phyloP scores from a whole-genome alignment of 352 stramenopile genomes.

The Globisporangium barbulae region DNA sequence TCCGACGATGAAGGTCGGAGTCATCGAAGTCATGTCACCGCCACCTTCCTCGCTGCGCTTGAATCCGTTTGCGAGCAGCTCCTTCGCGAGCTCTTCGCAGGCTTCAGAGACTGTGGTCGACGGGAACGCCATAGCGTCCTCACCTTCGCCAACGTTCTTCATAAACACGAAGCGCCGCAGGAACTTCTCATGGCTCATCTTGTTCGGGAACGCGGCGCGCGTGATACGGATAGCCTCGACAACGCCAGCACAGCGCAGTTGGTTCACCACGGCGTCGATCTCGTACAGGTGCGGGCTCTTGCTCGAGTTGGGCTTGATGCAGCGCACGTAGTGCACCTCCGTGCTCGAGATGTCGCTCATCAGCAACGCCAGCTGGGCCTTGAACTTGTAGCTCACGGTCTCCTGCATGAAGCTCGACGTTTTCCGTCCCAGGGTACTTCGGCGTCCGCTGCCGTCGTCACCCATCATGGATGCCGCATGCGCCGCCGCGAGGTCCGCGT shows the following conservation, averaged over 20 bases:
- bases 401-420: slow-evolving; percentile 86
- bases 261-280: slow-evolving; percentile 77
- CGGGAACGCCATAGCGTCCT: slow-evolving; percentile 14
- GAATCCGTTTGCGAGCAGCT: slow-evolving; percentile 50
- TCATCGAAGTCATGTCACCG: slow-evolving; percentile 27
- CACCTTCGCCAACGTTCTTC: slow-evolving; percentile 28
- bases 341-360: slow-evolving; percentile 87
- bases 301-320: slow-evolving; percentile 89
- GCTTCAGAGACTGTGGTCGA: slow-evolving; percentile 57
- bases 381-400: slow-evolving; percentile 90
- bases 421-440: slow-evolving; percentile 51
- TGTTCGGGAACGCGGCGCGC: slow-evolving; percentile 89
- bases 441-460: slow-evolving; percentile 20
- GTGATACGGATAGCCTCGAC: slow-evolving; percentile 91
- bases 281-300: slow-evolving; percentile 85
- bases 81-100: slow-evolving; percentile 53
- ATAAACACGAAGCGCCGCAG: slow-evolving; percentile 80
- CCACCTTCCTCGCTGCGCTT: slow-evolving; percentile 27
- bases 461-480: slow-evolving; percentile 48
- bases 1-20: slow-evolving; percentile 64
- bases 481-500: slow-evolving; percentile 55
- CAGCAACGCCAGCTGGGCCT: slow-evolving; percentile 77
- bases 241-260: slow-evolving; percentile 87
- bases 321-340: slow-evolving; percentile 87
- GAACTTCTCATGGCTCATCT: slow-evolving; percentile 92